Base-by-base conservation (phyloP, 169 alveolate genomes). In the Eimeria praecox region DNA sequence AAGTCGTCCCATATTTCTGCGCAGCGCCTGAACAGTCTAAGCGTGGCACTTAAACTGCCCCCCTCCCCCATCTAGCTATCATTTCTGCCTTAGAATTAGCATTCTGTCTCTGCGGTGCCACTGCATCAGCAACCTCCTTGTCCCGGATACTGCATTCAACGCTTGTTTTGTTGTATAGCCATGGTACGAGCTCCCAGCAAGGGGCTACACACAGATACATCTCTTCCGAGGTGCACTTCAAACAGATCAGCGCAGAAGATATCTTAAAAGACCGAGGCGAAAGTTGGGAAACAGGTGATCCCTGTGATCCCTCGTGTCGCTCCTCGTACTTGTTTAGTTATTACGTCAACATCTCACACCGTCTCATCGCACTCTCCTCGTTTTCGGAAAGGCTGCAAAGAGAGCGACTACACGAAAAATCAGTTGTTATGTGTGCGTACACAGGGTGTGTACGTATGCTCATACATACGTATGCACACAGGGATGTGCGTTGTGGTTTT, bases 371-470 rank as follows among this genome's bases (percentile, higher is more conserved):
- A 75, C 59, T 75, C 59, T 75, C 86, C 59, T 44, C 86, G 22
- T n/a, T 75, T 44, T 42, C 86, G 52, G 86, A 20, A 75, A 44
- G 59, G 38, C 56, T 20, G 59, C 86, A 42, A 75, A 44, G 59
- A 42, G 86, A 38, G 86, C 86, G 86, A 75, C 86, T 75, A 75
- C 86, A 75, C 86, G 56, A 75, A 75, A 75, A 75, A 75, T 75
- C 86, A 75, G 78, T 46, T 33, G 78, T 14, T 69, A 46, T 69
- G 18, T 64, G 75, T 64, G 75, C 20, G 40, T 64, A 64, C 75
- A 64, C 75, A 64, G 75, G 14, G 78, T 69, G 46, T 69, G 8
- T 46, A 33, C 46, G 33, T 30, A 18, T 5, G 78, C 78, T 69
- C 78, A 69, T 69, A 33, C 3, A 12, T 33, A 22, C 52, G 22